Conservation (phyloP, 495 filamentous ascomycete species). For the Trichoderma virens region DNA sequence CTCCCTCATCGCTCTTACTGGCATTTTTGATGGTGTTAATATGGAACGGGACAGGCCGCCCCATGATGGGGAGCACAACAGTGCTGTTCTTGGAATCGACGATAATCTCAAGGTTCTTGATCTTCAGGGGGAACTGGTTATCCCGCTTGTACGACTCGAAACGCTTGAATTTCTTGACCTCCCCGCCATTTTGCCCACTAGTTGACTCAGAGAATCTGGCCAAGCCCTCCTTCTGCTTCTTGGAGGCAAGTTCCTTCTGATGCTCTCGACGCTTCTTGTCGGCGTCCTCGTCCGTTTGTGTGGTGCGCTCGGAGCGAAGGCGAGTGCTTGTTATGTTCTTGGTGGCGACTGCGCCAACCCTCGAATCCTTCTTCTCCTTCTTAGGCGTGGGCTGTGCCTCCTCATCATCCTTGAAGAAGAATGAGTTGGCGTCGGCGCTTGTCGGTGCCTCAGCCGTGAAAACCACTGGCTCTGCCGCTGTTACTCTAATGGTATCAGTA, state of each 20-base stretch:
- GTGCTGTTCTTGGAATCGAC: constrained; percentile 87
- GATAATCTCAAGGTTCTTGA: constrained; percentile 77
- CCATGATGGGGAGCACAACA: constrained; percentile 92
- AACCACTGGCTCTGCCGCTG: constrained; percentile 63
- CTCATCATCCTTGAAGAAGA: constrained; percentile 93
- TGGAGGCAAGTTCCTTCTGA: constrained; percentile 80
- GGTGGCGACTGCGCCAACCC: constrained; percentile 73
- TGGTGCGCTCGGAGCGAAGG: constrained; percentile 79
- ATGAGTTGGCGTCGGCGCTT: constrained; percentile 85
- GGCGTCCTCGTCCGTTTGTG: constrained; percentile 80
- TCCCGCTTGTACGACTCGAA: constrained; percentile 99
- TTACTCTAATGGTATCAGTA: constrained; percentile 87
- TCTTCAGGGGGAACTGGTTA: constrained; percentile 78
- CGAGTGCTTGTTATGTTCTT: constrained; percentile 93
- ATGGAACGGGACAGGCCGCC: constrained; percentile 94
- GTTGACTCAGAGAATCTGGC: constrained; percentile 73
- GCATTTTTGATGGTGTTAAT: constrained; percentile 99
- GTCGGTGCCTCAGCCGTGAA: constrained; percentile 90
- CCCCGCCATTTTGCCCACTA: constrained; percentile 77
- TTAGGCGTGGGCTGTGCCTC: constrained; percentile 59
- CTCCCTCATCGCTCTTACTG: constrained; percentile 89
- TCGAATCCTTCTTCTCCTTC: constrained; percentile 74
- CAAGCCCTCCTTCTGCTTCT: constrained; percentile 83
- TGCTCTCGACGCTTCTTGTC: constrained; percentile 84
- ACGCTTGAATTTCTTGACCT: constrained; percentile 93